A percentile compares a stretch with the other conserved stretches of the same genome.
Evolutionary conservation across 495 filamentous ascomycete genomes (phyloP).

Genomic region (Lophium mytilinum): DNA sequence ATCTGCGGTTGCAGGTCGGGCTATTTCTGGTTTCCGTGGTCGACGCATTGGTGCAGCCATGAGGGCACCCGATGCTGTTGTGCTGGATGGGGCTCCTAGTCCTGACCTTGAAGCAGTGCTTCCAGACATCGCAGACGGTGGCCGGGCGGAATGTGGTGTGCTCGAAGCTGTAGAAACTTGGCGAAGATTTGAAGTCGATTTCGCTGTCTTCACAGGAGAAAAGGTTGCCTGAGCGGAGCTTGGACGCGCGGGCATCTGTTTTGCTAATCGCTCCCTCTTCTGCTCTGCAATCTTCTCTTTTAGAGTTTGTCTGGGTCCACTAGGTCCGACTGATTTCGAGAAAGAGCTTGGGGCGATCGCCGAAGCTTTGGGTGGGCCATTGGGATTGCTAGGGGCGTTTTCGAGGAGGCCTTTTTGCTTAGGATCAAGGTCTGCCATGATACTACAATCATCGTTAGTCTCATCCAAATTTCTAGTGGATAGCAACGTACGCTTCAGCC

Average conservation of each 20-base stretch:
- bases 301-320: slow-evolving; percentile 49
- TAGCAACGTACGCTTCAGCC: slow-evolving; percentile 58
- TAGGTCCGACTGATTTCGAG: slow-evolving; percentile 38
- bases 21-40: slow-evolving; percentile 43
- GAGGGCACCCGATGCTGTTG: slow-evolving; percentile 37
- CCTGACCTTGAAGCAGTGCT: slow-evolving; percentile 17
- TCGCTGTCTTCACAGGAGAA: slow-evolving; percentile 44
- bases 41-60: slow-evolving; percentile 55
- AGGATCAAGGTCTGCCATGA: slow-evolving; percentile 65
- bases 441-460: slow-evolving; percentile 41
- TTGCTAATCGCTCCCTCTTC: slow-evolving; percentile 56
- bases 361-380: slow-evolving; percentile 31
- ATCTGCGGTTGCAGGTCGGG: slow-evolving; percentile 51
- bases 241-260: slow-evolving; percentile 57
- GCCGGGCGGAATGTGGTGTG: slow-evolving; percentile 19
- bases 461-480: not conserved
- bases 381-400: slow-evolving; percentile 74
- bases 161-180: slow-evolving; percentile 23
- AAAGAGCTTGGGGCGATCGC: slow-evolving; percentile 35
- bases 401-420: slow-evolving; percentile 67
- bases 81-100: slow-evolving; percentile 8
- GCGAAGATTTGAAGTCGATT: slow-evolving; percentile 29
- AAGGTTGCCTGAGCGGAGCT: slow-evolving; percentile 65
- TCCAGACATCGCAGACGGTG: slow-evolving; percentile 20
- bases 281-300: slow-evolving; percentile 78